A percentile compares a stretch with the other conserved stretches of the same genome.
phyloP scores from a whole-genome alignment of 2,329 filamentous ascomycete genomes.

The Pseudophaeomoniella oleicola region DNA sequence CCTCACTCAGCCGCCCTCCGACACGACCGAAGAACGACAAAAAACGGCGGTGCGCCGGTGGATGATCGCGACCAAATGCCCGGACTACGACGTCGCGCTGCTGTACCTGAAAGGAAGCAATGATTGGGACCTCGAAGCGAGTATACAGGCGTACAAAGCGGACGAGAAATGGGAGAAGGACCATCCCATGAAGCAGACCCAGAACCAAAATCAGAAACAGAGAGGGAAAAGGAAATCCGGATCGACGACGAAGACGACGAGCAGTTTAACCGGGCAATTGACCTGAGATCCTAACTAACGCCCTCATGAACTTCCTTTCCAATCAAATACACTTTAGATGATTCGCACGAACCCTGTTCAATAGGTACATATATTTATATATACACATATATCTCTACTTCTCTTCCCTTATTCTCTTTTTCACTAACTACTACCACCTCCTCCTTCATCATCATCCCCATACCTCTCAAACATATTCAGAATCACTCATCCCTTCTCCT shows the following conservation, averaged over 20 bases:
- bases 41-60: conserved; percentile 59
- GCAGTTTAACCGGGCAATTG: not conserved
- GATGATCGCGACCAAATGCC: conserved; percentile 61
- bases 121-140: conserved; percentile 50
- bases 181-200: conserved; percentile 40
- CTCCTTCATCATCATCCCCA: no score
- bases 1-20: conserved; percentile 10
- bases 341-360: no score
- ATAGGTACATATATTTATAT: no score
- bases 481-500: no score
- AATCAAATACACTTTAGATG: no score
- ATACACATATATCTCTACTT: no score
- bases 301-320: no score
- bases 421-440: no score
- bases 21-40: conserved; percentile 57
- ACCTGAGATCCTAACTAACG: no score
- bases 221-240: not conserved
- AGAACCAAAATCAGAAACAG: conserved; percentile 25
- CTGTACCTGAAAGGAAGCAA: conserved; percentile 55
- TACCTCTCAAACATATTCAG: no score
- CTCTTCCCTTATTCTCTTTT: no score
- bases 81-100: conserved; percentile 50
- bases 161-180: conserved; percentile 65
- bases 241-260: not conserved
- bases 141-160: conserved; percentile 49